Conservation (phyloP, 768 basidiomycete species). For the Russula foetens region DNA sequence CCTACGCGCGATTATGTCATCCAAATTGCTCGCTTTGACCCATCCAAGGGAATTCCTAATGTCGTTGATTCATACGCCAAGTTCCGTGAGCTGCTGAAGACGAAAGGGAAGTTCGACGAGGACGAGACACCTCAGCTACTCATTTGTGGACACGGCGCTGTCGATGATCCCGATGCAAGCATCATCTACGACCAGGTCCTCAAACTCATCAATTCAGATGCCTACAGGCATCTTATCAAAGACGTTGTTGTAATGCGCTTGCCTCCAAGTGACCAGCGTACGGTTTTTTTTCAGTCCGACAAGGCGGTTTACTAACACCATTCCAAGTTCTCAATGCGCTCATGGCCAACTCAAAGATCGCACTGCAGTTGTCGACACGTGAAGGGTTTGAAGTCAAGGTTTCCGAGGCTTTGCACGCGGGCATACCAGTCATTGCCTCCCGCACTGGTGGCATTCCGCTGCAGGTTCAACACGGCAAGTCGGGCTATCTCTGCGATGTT, state of each 20-base stretch:
- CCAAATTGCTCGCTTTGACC: slow-evolving; percentile 94
- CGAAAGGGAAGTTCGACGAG: slow-evolving; percentile 33
- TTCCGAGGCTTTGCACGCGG: slow-evolving; percentile 88
- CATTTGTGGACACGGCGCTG: slow-evolving; percentile 85
- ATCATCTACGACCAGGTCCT: slow-evolving; percentile 82
- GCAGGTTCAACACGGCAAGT: slow-evolving; percentile 81
- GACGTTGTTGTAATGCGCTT: slow-evolving; percentile 42
- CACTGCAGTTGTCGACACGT: slow-evolving; percentile 83
- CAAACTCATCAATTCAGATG: slow-evolving; percentile 38
- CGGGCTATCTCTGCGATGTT: slow-evolving; percentile 74
- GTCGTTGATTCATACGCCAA: slow-evolving; percentile 83
- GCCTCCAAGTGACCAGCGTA: slow-evolving; percentile 80
- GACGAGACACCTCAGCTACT: slow-evolving; percentile 67
- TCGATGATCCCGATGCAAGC: slow-evolving; percentile 92
- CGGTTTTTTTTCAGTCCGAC: slow-evolving; percentile 24
- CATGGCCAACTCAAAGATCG: slow-evolving; percentile 83
- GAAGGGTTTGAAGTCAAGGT: slow-evolving; percentile 99
- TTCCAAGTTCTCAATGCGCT: slow-evolving; percentile 74
- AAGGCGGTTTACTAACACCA: background rate
- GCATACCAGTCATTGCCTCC: slow-evolving; percentile 77
- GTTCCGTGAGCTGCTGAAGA: slow-evolving; percentile 59
- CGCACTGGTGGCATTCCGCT: slow-evolving; percentile 91
- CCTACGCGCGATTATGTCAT: slow-evolving; percentile 78
- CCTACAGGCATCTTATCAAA: slow-evolving; percentile 34
- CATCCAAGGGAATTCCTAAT: slow-evolving; percentile 73